Base-by-base conservation (phyloP, 495 filamentous ascomycete genomes). In the Podospora conica region DNA sequence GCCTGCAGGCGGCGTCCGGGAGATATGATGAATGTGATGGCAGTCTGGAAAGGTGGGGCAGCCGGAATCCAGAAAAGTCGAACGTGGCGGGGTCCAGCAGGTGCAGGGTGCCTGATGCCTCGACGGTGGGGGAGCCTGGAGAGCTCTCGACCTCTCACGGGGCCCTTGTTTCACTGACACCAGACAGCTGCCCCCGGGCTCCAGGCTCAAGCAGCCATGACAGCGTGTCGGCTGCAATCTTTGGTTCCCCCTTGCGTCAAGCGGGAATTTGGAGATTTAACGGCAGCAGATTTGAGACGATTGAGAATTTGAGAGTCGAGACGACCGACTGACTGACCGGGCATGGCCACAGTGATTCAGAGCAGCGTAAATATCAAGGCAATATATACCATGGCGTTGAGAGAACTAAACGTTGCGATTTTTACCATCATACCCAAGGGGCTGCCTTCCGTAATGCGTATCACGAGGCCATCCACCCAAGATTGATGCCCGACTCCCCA, bases 1-100 rank as follows among this genome's bases (percentile, higher is more conserved):
- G 20, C 21, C 33, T 61, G 33, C 33, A 53, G 60, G 60, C 54
- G 60, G 60, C 54, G 20, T 64, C 63, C 21, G 63, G 63, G 58
- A 58, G 28, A 58, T 55, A 62, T 62, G 60, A 27, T 53, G 40
- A 27, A 57, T 57, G 23, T 27, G 55, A 57, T n/a, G n/a, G n/a
- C n/a, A 57, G 55, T 23, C 55, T 40, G 61, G 25, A 58, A 58
- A 24, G 29, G 66, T 58, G 61, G 58, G 65, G 68, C 64, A 63
- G 60, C 29, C 40, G 65, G 56, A 57, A 53, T 64, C 61, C 27
- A 58, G 61, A 64, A 64, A 64, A 64, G 55, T 64, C 55, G 63
- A 53, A 31, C 12, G 54, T 64, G 63, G 63, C 28, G 29, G 59
- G 59, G 59, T 59, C n/a, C 23, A 56, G 55, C 10, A 56, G 55